Conservation (phyloP, 2,329 filamentous ascomycete genomes). For the Colletotrichum tabaci region DNA sequence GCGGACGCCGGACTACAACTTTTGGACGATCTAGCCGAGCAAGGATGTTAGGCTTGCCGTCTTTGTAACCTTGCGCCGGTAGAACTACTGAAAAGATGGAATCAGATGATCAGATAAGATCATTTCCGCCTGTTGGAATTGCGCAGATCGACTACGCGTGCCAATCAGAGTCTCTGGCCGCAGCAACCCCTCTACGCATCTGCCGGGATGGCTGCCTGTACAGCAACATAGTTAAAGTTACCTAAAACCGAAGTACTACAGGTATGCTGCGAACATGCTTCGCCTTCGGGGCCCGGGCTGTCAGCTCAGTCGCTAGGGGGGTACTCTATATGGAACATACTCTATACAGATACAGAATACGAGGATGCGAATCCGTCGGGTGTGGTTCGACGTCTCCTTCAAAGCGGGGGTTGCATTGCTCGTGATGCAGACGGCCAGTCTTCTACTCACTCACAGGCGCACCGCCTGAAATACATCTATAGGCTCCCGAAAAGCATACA, state of each 20-base stretch:
- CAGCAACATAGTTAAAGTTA: neutral
- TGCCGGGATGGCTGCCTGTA: neutral
- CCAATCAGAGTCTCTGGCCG: slow-evolving; percentile 3
- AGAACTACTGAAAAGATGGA: neutral
- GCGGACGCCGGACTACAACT: neutral
- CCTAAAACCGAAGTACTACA: neutral
- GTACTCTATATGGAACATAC: no score
- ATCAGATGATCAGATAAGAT: slow-evolving; percentile 29
- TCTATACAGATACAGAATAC: no score
- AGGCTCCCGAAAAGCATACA: no score
- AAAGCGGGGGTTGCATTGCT: no score
- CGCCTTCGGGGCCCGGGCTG: neutral
- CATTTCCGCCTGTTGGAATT: neutral
- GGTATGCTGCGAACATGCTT: neutral
- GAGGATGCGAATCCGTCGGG: no score
- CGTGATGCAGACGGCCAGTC: no score
- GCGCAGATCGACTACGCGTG: neutral
- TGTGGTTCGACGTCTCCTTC: no score
- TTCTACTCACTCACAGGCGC: no score
- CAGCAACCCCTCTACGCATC: neutral
- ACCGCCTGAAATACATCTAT: no score
- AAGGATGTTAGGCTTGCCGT: neutral
- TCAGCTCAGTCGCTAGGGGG: no score
- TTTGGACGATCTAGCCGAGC: slow-evolving; percentile 8
- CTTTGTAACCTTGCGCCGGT: neutral